These are phyloP conservation scores for Eutypa lata DNA, from an alignment of 2,329 filamentous ascomycete species.

Conservation along the genomic window DNA sequence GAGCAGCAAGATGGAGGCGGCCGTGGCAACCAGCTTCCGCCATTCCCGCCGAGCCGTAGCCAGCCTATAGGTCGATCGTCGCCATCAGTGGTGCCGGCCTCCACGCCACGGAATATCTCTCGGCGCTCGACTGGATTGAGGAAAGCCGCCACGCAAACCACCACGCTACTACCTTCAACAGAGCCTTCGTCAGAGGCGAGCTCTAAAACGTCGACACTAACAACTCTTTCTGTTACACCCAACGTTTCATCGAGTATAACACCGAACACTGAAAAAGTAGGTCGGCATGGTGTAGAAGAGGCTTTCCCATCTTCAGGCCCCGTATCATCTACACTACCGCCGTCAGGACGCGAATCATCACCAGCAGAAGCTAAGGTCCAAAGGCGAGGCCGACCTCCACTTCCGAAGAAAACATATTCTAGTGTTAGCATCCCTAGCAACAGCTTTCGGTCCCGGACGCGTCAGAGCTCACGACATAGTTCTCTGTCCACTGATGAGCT, in stretches of 20 bases:
- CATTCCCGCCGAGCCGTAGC: background rate
- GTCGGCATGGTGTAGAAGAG: background rate
- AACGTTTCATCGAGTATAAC: slow-evolving; percentile 21
- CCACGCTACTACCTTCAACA: slow-evolving; percentile 18
- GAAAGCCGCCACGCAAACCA: slow-evolving; percentile 1
- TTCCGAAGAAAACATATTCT: slow-evolving; percentile 22
- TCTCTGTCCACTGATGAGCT: slow-evolving; percentile 49
- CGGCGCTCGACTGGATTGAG: slow-evolving; percentile 16
- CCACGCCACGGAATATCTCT: slow-evolving; percentile 17
- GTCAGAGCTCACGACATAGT: slow-evolving; percentile 23
- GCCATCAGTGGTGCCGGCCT: slow-evolving; percentile 21
- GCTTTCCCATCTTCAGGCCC: background rate
- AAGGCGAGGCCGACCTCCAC: slow-evolving; percentile 21
- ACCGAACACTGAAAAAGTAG: slow-evolving; percentile 19
- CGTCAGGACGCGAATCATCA: slow-evolving; percentile 9
- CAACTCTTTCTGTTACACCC: slow-evolving; percentile 25
- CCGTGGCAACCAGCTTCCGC: slow-evolving; percentile 5
- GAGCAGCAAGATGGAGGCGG: slow-evolving; percentile 3
- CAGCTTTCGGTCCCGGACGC: slow-evolving; percentile 21
- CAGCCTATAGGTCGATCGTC: slow-evolving; percentile 13
- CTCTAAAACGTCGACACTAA: slow-evolving; percentile 23
- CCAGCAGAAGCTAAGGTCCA: slow-evolving; percentile 19
- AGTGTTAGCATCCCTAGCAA: slow-evolving; percentile 13
- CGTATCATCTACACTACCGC: background rate
- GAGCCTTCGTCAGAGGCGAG: slow-evolving; percentile 13